Percentiles rank a stretch among this genome's conserved stretches.
phyloP scores from a whole-genome alignment of 1,284 basidiomycete species.

The Sporisorium reilianum region DNA sequence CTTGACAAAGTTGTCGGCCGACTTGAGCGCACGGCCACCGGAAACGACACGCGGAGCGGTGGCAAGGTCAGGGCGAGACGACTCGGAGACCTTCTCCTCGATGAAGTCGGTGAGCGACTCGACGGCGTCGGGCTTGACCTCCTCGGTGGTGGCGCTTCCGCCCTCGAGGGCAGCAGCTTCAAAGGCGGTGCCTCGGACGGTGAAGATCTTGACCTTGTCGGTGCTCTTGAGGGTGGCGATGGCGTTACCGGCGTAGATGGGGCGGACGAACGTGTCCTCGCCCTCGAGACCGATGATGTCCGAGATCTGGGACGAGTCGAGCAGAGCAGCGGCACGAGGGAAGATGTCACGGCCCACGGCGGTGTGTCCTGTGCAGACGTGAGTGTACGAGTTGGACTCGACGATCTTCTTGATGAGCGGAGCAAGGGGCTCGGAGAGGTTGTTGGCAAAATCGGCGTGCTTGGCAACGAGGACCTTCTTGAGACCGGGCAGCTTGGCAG shows the following conservation, averaged over 20 bases:
- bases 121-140: conserved; percentile 78
- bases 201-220: conserved; percentile 90
- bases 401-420: conserved; percentile 73
- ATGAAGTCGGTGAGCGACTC: conserved; percentile 77
- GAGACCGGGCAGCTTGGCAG: conserved; percentile 77
- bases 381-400: conserved; percentile 76
- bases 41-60: conserved; percentile 90
- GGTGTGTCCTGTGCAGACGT: conserved; percentile 85
- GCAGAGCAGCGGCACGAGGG: conserved; percentile 86
- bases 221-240: conserved; percentile 89
- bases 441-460: conserved; percentile 72
- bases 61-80: conserved; percentile 91
- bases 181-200: conserved; percentile 95
- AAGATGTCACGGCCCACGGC: conserved; percentile 80
- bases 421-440: conserved; percentile 71
- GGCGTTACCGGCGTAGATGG: conserved; percentile 98
- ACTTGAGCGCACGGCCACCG: conserved; percentile 94
- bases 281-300: conserved; percentile 90
- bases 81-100: conserved; percentile 86
- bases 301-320: conserved; percentile 80
- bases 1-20: conserved; percentile 88
- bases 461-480: conserved; percentile 70
- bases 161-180: conserved; percentile 74
- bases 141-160: conserved; percentile 75
- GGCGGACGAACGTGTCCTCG: conserved; percentile 85